phyloP scores from a whole-genome alignment of 768 basidiomycete genomes.

The Boletus sp. region DNA sequence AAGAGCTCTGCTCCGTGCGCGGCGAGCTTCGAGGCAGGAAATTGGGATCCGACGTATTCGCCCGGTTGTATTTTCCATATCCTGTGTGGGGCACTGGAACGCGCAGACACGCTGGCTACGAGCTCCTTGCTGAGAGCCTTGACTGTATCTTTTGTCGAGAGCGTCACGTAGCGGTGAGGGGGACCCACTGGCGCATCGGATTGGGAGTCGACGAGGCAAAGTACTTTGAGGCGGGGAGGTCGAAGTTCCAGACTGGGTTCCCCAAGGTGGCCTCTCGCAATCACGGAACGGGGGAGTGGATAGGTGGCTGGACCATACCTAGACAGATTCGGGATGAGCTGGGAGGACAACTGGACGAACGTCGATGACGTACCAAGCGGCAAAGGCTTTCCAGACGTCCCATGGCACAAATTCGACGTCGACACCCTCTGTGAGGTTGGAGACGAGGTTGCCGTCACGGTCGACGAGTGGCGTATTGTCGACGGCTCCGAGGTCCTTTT shows the following conservation, averaged over 20 bases:
- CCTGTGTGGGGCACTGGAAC: constrained; percentile 43
- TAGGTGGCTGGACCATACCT: constrained; percentile 71
- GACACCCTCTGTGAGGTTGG: constrained; percentile 54
- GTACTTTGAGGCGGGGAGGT: constrained; percentile 62
- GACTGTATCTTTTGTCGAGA: constrained; percentile 54
- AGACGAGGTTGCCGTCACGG: constrained; percentile 42
- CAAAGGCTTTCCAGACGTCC: constrained; percentile 66
- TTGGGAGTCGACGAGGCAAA: constrained; percentile 39
- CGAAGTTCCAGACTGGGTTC: constrained; percentile 65
- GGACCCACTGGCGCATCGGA: constrained; percentile 29
- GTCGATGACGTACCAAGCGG: constrained; percentile 47
- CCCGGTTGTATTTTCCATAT: constrained; percentile 59
- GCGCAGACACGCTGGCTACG: constrained; percentile 36
- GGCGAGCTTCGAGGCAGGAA: constrained; percentile 29
- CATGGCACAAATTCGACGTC: constrained; percentile 77
- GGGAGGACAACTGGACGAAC: neutral
- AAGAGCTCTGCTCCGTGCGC: constrained; percentile 40
- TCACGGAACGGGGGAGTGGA: constrained; percentile 65
- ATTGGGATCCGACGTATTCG: constrained; percentile 32
- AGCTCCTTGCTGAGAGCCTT: constrained; percentile 41
- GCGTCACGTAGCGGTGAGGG: constrained; percentile 38
- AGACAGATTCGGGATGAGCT: neutral
- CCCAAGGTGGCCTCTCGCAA: constrained; percentile 53
- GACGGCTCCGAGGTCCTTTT: constrained; percentile 68
- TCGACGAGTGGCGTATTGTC: constrained; percentile 71